Evolutionary conservation across 2,329 filamentous ascomycete genomes (phyloP), one percentile per base, ranked within the genome.

Genomic region (Diaporthe australafricana): DNA sequence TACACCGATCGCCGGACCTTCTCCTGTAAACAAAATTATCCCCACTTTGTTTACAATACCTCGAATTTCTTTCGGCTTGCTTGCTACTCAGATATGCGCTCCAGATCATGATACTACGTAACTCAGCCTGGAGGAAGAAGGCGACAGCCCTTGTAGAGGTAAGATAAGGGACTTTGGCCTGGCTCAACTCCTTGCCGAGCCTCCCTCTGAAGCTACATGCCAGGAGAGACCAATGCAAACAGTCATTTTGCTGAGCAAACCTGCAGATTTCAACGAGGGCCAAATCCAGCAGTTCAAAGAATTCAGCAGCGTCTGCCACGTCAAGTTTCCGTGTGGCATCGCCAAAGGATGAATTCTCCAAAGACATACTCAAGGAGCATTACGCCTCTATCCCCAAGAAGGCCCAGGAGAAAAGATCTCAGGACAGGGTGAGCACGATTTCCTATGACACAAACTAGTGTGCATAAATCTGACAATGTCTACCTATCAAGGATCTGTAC

Each of bases 401-500:
- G n/a, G 84, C 85, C 75, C 86, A 84, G 75, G 81, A 84, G 72
- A 84, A 83, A 72, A 84, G 84, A 73, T 84, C 82, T 22, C 80
- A 84, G 68, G 86, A 88, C 73, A 82, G 86, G 76, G 86, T 88
- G 81, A 71, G 76, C 22, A 27, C 50, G 1, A n/a, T 60, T 40
- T 32, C n/a, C 42, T 35, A 14, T 68, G 40, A 45, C 71, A 76
- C 40, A 74, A 55, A 12, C n/a, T 42, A 45, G 25, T 14, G 47
- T 40, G 5, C 12, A 17, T 25, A 14, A 52, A 38, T 40, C 72
- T 77, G 40, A 77, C 68, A 25, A 11, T 27, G 6, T 48, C 9
- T 45, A 1, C 47, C 9, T 45, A 1, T 16, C 75, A 48, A 95
- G 92, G 94, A 98, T 79, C 93, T 98, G 77, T 92, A 97, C 77